These are phyloP conservation scores for Boletellus deceptivus DNA, from an alignment of 1,284 basidiomycete genomes.

Conservation along the genomic window DNA sequence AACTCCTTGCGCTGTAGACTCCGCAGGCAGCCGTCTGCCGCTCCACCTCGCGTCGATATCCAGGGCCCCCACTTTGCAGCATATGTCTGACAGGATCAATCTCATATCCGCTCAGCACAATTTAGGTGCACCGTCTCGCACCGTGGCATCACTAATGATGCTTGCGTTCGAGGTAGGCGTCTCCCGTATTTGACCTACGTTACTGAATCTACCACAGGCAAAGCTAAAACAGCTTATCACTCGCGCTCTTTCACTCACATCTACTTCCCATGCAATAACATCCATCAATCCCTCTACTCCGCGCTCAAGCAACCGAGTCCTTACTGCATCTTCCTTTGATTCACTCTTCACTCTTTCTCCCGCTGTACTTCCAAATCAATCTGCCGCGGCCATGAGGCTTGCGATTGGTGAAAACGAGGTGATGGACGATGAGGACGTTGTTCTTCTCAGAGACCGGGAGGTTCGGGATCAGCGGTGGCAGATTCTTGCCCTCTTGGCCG, in stretches of 20 bases:
- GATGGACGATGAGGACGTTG: constrained; percentile 50
- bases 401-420: constrained; percentile 57
- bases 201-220: constrained; percentile 43
- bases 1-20: constrained; percentile 41
- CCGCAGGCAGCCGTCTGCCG: constrained; percentile 66
- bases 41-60: constrained; percentile 69
- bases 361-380: constrained; percentile 71
- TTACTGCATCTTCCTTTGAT: constrained; percentile 68
- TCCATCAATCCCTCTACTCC: constrained; percentile 68
- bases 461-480: constrained; percentile 71
- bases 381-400: constrained; percentile 69
- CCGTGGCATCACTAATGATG: constrained; percentile 66
- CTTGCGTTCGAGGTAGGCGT: constrained; percentile 67
- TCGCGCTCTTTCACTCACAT: constrained; percentile 71
- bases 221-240: constrained; percentile 80
- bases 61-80: constrained; percentile 69
- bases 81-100: constrained; percentile 74
- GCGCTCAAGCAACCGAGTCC: constrained; percentile 47
- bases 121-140: constrained; percentile 55
- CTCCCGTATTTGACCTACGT: background rate
- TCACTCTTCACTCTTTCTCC: constrained; percentile 75
- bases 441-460: constrained; percentile 60
- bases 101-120: constrained; percentile 78
- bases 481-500: constrained; percentile 67
- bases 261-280: constrained; percentile 69